Conservation (phyloP, 1,284 basidiomycete species). For the Puccinia triticina region DNA sequence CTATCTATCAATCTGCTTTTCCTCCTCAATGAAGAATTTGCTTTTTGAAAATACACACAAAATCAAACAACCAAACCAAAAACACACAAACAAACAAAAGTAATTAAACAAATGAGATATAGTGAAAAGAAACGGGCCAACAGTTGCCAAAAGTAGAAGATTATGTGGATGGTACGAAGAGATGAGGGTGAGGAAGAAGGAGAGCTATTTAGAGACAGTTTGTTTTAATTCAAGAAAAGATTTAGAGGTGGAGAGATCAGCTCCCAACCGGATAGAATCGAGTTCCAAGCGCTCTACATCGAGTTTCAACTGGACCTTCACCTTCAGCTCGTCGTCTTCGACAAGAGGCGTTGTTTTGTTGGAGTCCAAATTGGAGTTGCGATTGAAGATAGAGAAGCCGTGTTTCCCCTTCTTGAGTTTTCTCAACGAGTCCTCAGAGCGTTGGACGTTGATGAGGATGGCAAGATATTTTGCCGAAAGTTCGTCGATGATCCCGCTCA, state of each 20-base stretch:
- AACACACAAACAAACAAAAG: neutral
- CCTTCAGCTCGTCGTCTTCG: constrained; percentile 63
- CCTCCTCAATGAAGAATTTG: neutral
- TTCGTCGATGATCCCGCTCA: constrained; percentile 41
- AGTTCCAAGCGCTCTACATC: constrained; percentile 80
- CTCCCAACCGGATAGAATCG: constrained; percentile 72
- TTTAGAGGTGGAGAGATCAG: constrained; percentile 67
- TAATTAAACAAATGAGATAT: neutral
- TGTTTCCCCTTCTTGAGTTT: constrained; percentile 83
- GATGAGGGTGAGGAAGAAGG: neutral
- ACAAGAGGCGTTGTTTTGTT: constrained; percentile 51
- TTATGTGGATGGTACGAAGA: neutral
- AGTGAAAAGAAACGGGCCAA: neutral
- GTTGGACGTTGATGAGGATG: constrained; percentile 77
- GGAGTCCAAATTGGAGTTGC: constrained; percentile 61
- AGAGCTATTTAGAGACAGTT: constrained; percentile 27
- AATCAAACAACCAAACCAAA: neutral
- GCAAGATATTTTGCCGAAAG: constrained; percentile 61
- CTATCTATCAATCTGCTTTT: neutral
- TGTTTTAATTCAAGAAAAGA: constrained; percentile 62
- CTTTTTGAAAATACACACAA: no score
- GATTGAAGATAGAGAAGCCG: constrained; percentile 72
- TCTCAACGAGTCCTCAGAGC: constrained; percentile 82
- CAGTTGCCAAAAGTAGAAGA: neutral
- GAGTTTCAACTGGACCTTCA: constrained; percentile 79